These are phyloP conservation scores for Nakazawaea laoshanensis DNA, from an alignment of 805 yeast species.

Conservation along the genomic window DNA sequence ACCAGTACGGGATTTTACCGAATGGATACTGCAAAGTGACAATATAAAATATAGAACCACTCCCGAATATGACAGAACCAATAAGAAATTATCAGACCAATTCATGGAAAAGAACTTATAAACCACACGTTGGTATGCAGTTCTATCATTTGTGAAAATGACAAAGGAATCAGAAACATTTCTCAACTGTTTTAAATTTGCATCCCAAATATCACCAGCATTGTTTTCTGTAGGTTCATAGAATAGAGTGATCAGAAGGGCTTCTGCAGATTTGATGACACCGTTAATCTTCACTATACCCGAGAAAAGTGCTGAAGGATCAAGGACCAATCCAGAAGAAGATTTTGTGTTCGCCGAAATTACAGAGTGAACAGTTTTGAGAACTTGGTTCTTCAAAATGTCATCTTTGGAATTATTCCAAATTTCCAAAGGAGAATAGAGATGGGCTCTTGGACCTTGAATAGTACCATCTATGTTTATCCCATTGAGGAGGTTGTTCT, in stretches of 20 bases:
- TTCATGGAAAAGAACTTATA: conserved; percentile 15
- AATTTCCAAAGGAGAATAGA: conserved; percentile 32
- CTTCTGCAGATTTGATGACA: conserved; percentile 28
- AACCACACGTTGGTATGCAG: conserved; percentile 7
- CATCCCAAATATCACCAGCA: conserved; percentile 21
- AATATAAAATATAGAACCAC: conserved; percentile 22
- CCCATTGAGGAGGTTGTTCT: conserved; percentile 21
- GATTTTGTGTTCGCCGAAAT: conserved; percentile 14
- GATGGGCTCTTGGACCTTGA: not conserved
- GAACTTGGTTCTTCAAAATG: conserved; percentile 24
- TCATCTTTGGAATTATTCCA: conserved; percentile 29
- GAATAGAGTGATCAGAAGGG: conserved; percentile 27
- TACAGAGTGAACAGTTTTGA: conserved; percentile 30
- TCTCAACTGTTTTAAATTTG: conserved; percentile 19
- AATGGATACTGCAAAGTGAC: conserved; percentile 29
- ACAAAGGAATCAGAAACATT: conserved; percentile 1
- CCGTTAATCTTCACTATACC: conserved; percentile 36
- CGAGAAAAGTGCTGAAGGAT: conserved; percentile 23
- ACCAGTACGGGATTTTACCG: conserved; percentile 38
- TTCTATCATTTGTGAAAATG: conserved; percentile 4
- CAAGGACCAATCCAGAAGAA: conserved; percentile 17
- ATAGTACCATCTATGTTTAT: conserved; percentile 10
- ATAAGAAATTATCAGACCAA: conserved; percentile 7
- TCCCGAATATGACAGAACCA: conserved; percentile 4
- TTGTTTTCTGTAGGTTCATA: conserved; percentile 14